Percentiles rank a stretch among this genome's conserved stretches.
Evolutionary conservation across 78 protist species (phyloP).

Genomic region (Andalucia godoyi): DNA sequence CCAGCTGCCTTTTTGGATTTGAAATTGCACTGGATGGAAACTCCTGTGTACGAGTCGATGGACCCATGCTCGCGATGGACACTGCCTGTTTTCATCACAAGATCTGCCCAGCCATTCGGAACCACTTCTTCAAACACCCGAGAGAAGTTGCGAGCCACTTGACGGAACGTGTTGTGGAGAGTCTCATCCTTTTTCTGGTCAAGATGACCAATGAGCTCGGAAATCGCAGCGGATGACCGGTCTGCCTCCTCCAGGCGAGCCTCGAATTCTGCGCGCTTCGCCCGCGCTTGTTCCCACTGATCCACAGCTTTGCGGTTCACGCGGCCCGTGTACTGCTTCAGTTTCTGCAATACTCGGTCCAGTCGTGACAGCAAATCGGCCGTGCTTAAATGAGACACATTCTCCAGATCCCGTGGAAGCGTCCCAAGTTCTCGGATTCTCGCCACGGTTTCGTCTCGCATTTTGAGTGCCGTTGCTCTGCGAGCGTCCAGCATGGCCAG

Average conservation of each 20-base stretch:
- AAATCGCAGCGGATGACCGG: constrained; percentile 33
- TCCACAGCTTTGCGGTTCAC: constrained; percentile 96
- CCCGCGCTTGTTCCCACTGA: constrained; percentile 58
- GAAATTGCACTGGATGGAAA: constrained; percentile 15
- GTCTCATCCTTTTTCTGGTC: constrained; percentile 90
- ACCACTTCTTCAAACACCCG: constrained; percentile 74
- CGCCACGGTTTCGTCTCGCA: not conserved
- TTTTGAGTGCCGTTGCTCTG: not conserved
- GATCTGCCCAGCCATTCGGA: constrained; percentile 62
- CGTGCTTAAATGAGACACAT: not conserved
- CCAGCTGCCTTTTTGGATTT: not conserved
- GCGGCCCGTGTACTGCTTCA: constrained; percentile 48
- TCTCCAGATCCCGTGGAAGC: constrained; percentile 32
- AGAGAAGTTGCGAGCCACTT: constrained; percentile 44
- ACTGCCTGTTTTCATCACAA: constrained; percentile 40
- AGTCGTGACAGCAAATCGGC: not conserved
- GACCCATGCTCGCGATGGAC: not conserved
- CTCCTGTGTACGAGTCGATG: not conserved
- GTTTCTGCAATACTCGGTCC: constrained; percentile 14
- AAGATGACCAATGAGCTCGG: constrained; percentile 42
- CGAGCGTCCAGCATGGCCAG: not conserved
- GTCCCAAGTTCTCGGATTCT: constrained; percentile 64
- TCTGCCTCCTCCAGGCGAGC: constrained; percentile 29
- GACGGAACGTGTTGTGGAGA: constrained; percentile 75
- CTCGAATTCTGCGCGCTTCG: constrained; percentile 31